phyloP scores from a whole-genome alignment of 768 basidiomycete species.

The Suillus subalutaceus region DNA sequence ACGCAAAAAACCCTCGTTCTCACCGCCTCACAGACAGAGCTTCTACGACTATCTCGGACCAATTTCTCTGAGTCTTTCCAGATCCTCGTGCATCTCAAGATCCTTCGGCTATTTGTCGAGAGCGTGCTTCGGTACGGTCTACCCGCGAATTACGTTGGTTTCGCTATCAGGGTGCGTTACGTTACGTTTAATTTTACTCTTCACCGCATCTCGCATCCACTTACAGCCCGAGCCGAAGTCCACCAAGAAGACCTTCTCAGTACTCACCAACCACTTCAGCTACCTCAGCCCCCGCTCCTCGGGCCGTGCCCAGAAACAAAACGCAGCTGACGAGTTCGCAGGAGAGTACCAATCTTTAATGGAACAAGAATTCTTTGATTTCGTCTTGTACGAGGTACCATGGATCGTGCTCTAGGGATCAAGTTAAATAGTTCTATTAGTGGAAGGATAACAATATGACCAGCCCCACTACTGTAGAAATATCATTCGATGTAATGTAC shows the following conservation, averaged over 20 bases:
- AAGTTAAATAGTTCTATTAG: slow-evolving; percentile 52
- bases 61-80: slow-evolving; percentile 98
- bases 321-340: slow-evolving; percentile 65
- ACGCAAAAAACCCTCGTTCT: background rate
- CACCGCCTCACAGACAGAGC: slow-evolving; percentile 69
- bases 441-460: slow-evolving; percentile 62
- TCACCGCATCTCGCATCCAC: background rate
- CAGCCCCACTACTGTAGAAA: slow-evolving; percentile 56
- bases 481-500: slow-evolving; percentile 47
- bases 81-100: slow-evolving; percentile 90
- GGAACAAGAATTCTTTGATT: slow-evolving; percentile 96
- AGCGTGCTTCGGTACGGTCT: slow-evolving; percentile 94
- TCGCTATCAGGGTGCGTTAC: slow-evolving; percentile 71
- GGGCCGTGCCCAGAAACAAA: slow-evolving; percentile 47
- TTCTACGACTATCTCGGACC: slow-evolving; percentile 85
- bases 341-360: slow-evolving; percentile 93
- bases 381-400: slow-evolving; percentile 91
- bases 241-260: slow-evolving; percentile 74
- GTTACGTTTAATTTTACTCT: background rate
- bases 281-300: slow-evolving; percentile 80
- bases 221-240: slow-evolving; percentile 80
- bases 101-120: slow-evolving; percentile 90
- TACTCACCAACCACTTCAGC: slow-evolving; percentile 75
- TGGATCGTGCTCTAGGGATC: slow-evolving; percentile 70
- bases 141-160: slow-evolving; percentile 86